These are phyloP conservation scores for Paraleonurus japonicus DNA, from an alignment of 257 asterid species.

Conservation along the genomic window DNA sequence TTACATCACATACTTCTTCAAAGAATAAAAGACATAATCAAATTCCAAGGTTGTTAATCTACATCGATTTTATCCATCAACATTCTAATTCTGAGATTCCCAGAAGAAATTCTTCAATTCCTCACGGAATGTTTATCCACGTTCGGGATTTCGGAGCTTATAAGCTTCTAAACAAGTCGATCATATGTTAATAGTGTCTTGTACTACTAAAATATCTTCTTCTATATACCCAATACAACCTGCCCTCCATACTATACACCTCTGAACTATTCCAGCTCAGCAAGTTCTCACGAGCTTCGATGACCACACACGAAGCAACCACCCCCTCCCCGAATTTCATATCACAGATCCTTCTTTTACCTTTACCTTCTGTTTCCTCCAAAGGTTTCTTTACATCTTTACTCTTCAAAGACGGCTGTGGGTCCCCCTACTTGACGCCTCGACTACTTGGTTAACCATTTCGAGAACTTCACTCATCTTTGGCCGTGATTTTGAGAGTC, in stretches of 20 bases:
- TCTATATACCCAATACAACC: slow-evolving; percentile 20
- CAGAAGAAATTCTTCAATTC: background rate
- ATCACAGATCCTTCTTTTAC: slow-evolving; percentile 56
- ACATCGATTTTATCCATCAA: background rate
- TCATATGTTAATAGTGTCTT: background rate
- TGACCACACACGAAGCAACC: slow-evolving; percentile 57
- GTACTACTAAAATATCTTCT: slow-evolving; percentile 3
- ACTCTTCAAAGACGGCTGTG: slow-evolving; percentile 48
- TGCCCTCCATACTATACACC: background rate
- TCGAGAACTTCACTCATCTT: slow-evolving; percentile 83
- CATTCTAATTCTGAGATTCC: background rate
- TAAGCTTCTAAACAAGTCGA: background rate
- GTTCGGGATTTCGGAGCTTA: background rate
- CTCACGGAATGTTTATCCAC: background rate
- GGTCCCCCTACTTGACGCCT: slow-evolving; percentile 48
- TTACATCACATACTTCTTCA: background rate
- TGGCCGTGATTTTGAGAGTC: slow-evolving; percentile 77
- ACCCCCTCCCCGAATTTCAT: slow-evolving; percentile 46
- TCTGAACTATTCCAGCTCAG: slow-evolving; percentile 24
- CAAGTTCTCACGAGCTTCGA: slow-evolving; percentile 52
- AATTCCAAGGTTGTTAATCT: slow-evolving; percentile 18
- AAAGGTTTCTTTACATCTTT: slow-evolving; percentile 17
- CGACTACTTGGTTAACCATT: slow-evolving; percentile 68
- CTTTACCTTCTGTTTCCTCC: slow-evolving; percentile 37
- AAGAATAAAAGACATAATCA: slow-evolving; percentile 5